Evolutionary conservation across 371 early-diverging fungal genomes (phyloP), one percentile per base, ranked within the genome.

Genomic region (Coemansia sp.): DNA sequence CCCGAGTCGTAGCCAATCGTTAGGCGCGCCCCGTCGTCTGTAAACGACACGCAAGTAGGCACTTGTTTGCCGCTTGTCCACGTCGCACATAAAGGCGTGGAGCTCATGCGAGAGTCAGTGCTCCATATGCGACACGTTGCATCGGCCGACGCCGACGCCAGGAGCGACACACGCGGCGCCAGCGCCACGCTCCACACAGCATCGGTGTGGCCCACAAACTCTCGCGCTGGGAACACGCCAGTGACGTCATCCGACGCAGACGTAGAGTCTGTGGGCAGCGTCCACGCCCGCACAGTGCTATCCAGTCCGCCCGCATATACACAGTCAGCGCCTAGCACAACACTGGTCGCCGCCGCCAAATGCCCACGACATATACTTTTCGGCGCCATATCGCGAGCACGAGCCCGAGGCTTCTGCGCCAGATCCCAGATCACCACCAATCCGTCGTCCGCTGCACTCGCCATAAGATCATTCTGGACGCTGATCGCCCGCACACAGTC

Each of bases 161-260:
- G 55, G 57, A 72, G 18, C 34, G 31, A 59, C 4, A 61, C 55
- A n/a, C 34, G 34, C 0, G 55, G 47, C 7, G 54, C 34, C 27
- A 77, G 67, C 31, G 77, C 58, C 64, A 77, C 47, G 39, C 56
- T 77, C 78, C 78, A 77, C 16, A 77, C 76, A 0, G 78, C 77
- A 8, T 75, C 78, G 1, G 61, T 37, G 48, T 77, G 78, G 16
- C 65, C 69, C 0, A 14, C 5, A 42, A 75, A 57, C 42, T 53
- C 59, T 8, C 72, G 50, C 34, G 27, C 56, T 5, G 75, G 64
- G 31, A 75, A 75, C 45, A 34, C 45, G 27, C 54, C 34, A 4
- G 37, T 42, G 22, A 39, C 64, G n/a, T 56, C 61, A n/a, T 47
- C 48, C 1, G 22, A 2, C 8, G 18, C 34, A 1, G 34, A 31